Base-by-base conservation (phyloP, 495 filamentous ascomycete genomes). In the Tuber microsphaerosporum region DNA sequence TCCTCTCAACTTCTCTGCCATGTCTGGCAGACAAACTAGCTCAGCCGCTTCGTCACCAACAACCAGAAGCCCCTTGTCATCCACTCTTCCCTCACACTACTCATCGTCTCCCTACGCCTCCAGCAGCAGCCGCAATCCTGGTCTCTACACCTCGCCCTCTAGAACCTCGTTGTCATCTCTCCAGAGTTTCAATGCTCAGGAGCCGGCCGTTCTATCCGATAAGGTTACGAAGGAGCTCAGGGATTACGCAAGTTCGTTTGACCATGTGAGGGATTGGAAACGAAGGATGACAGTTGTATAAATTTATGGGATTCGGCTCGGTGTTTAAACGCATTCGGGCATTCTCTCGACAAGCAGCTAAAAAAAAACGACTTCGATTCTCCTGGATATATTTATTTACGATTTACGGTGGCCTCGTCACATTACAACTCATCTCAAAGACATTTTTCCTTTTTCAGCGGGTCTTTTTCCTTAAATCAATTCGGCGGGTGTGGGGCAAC, bases 181-280 rank as follows among this genome's bases (percentile, higher is more conserved):
- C 51, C 88, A 89, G 73, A 92, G 90, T 83, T 88, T 86, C 26
- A 86, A 87, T 6, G 89, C 89, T 14, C 84, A 84, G 34, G 89
- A 90, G 74, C 82, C 85, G 26, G 83, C 85, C 12, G 85, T 88
- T 56, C 85, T 94, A 75, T 92, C 93, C 26, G 90, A 91, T 72
- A 91, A 92, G 83, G 89, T 91, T 39, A 89, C 90, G 76, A 91
- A 88, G 82, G 92, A 97, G 84, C 88, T 97, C 71, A 89, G 92
- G 70, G 90, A 91, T 75, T 97, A 97, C 84, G 92, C 92, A 46
- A 91, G 89, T 83, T 93, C 90, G 6, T 97, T 97, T 85, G 94
- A 97, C 82, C 92, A 91, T 73, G 89, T 91, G 71, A 89, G 93
- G 41, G 88, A 90, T 79, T 85, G 87, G 79, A 90, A 89, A 76